Percentiles rank a stretch among this genome's conserved stretches.
phyloP scores from a whole-genome alignment of 768 basidiomycete species.

The Kwoniella heveanensis region DNA sequence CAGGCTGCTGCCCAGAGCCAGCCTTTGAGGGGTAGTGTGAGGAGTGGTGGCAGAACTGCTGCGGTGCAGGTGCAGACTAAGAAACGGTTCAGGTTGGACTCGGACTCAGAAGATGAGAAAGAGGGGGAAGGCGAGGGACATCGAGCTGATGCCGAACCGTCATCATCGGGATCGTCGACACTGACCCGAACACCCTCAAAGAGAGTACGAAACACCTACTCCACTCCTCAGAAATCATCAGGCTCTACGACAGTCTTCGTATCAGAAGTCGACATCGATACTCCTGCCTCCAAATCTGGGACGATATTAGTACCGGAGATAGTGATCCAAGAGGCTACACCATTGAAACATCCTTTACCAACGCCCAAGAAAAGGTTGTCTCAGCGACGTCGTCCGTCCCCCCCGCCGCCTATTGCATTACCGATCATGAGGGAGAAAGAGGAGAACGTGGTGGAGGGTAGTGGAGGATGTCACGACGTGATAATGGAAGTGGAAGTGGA shows the following conservation, averaged over 20 bases:
- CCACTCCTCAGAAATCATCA: constrained; percentile 11
- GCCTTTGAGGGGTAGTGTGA: not conserved
- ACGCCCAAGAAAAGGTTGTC: constrained; percentile 24
- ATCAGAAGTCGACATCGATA: not conserved
- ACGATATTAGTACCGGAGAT: constrained; percentile 22
- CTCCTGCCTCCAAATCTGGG: too few species aligned
- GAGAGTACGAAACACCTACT: not conserved
- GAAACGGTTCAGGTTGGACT: constrained; percentile 40
- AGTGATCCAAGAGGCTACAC: constrained; percentile 40
- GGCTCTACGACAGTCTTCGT: not conserved
- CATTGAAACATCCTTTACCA: constrained; percentile 37
- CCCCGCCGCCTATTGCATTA: not conserved
- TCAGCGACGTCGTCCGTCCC: not conserved
- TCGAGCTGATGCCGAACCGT: not conserved
- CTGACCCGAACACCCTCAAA: constrained; percentile 19
- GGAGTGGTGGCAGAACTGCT: too few species aligned
- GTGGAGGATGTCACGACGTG: too few species aligned
- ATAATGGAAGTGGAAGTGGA: not conserved
- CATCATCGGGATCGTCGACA: not conserved
- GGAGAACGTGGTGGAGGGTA: not conserved
- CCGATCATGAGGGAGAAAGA: not conserved
- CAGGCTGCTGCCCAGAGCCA: not conserved
- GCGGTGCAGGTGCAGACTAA: constrained; percentile 8
- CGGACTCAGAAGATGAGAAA: constrained; percentile 27
- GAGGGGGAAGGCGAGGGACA: constrained; percentile 4